Base-by-base conservation (phyloP, 169 alveolate genomes). In the Perkinsus marinus region DNA sequence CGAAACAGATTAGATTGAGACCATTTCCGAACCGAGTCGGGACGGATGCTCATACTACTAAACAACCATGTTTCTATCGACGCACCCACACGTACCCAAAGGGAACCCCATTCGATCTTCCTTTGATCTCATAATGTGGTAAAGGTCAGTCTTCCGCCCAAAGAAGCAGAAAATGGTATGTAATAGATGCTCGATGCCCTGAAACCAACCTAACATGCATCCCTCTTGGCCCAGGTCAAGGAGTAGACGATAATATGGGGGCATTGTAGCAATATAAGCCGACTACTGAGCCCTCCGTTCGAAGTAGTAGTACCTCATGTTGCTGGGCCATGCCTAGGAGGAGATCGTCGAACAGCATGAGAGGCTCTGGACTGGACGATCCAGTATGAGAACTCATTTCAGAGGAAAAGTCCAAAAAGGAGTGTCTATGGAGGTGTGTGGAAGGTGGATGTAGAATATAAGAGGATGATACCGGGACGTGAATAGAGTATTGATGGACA, bases 81-180 rank as follows among this genome's bases (percentile, higher is more conserved):
- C n/a, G n/a, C n/a, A n/a, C n/a, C n/a, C n/a, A n/a, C n/a, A n/a
- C 5, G 37, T 57, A 57, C 97, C 97, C 34, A 97, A 97, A 30
- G 96, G 96, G 93, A 97, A 97, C 39, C 98, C 98, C 98, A 97
- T 96, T 39, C 95, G 95, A 90, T 96, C 97, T 30, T 95, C 96
- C 39, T 95, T 97, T 94, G 94, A 95, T 90, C 17, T 34, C 41
- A 92, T 68, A 34, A 95, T 90, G 43, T 92, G 93, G 43, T 93
- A 97, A 94, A 96, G 96, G 93, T 97, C 98, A 6, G 98, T 97
- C 91, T 97, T 94, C 89, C 97, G 94, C 46, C 93, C 93, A 68
- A 97, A 94, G 94, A 97, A 97, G 13, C 96, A 94, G 92, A 97
- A 97, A 91, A 96, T 93, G 3, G 97, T 95, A 46, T 96, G 96